Evolutionary conservation across 2,329 filamentous ascomycete species (phyloP).

Genomic region (Macrophomina phaseolina): DNA sequence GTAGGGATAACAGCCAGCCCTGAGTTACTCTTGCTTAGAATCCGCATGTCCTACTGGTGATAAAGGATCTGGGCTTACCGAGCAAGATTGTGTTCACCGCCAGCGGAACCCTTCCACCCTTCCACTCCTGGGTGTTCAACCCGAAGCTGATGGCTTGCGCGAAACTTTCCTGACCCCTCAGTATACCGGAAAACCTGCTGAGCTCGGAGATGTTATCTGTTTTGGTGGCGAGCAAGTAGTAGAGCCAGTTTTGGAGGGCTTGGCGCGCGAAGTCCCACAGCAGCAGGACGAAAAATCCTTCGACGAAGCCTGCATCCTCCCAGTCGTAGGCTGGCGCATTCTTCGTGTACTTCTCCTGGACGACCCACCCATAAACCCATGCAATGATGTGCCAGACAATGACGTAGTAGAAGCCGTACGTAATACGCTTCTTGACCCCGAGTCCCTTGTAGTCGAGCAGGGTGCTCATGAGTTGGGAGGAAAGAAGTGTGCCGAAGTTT

Average conservation of each 20-base stretch:
- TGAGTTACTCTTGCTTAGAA: too few species aligned
- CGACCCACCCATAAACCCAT: conserved; percentile 61
- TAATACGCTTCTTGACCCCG: conserved; percentile 50
- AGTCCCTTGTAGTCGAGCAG: conserved; percentile 52
- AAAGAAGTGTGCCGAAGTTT: conserved; percentile 51
- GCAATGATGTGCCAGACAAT: conserved; percentile 53
- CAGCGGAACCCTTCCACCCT: conserved; percentile 50
- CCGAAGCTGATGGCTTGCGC: conserved; percentile 52
- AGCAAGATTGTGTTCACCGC: conserved; percentile 46
- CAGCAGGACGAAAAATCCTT: conserved; percentile 56
- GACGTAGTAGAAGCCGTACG: conserved; percentile 54
- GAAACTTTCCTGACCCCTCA: conserved; percentile 54
- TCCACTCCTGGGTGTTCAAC: conserved; percentile 51
- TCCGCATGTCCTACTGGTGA: too few species aligned
- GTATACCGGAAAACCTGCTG: conserved; percentile 49
- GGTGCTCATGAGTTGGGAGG: conserved; percentile 52
- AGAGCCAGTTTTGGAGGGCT: conserved; percentile 62
- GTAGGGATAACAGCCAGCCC: conserved; percentile 37
- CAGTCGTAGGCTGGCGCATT: conserved; percentile 50
- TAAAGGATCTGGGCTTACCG: conserved; percentile 27
- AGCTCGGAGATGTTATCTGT: conserved; percentile 63
- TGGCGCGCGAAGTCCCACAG: conserved; percentile 60
- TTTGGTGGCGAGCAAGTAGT: conserved; percentile 61
- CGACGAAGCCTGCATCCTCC: conserved; percentile 48
- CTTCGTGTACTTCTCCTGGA: conserved; percentile 58